These are phyloP conservation scores for Phytophthora syringae DNA, from an alignment of 352 stramenopile genomes.

Conservation along the genomic window DNA sequence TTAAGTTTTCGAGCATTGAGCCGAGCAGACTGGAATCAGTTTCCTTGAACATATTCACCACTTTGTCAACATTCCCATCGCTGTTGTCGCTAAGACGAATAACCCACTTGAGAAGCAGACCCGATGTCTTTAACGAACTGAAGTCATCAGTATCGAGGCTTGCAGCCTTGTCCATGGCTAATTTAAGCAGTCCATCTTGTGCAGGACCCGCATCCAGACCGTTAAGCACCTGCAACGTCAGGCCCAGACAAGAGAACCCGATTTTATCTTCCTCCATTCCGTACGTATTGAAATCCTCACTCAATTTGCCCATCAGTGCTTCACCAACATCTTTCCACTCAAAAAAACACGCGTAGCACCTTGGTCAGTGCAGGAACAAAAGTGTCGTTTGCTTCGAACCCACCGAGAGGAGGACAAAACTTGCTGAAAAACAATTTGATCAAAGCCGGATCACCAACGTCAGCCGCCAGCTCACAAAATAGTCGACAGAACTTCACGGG, in stretches of 20 bases:
- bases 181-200: slow-evolving; percentile 1
- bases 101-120: slow-evolving; percentile 11
- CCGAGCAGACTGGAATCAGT: slow-evolving; percentile 2
- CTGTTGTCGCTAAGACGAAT: background rate
- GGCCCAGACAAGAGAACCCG: background rate
- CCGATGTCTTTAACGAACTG: slow-evolving; percentile 1
- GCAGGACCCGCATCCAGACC: background rate
- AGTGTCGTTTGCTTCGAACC: slow-evolving; percentile 6
- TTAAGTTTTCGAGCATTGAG: background rate
- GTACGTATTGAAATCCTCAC: background rate
- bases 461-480: slow-evolving; percentile 5
- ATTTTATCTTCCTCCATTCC: background rate
- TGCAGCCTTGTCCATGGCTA: background rate
- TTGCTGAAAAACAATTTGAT: slow-evolving; percentile 11
- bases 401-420: background rate
- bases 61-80: background rate
- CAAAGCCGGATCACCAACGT: slow-evolving; percentile 9
- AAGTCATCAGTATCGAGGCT: background rate
- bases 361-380: background rate
- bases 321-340: slow-evolving; percentile 12
- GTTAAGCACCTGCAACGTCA: slow-evolving; percentile 4
- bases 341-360: slow-evolving; percentile 8
- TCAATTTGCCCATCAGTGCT: background rate
- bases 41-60: background rate
- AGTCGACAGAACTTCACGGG: slow-evolving; percentile 1